Evolutionary conservation across 257 asterid genomes (phyloP).

Genomic region (Solanum etuberosum): DNA sequence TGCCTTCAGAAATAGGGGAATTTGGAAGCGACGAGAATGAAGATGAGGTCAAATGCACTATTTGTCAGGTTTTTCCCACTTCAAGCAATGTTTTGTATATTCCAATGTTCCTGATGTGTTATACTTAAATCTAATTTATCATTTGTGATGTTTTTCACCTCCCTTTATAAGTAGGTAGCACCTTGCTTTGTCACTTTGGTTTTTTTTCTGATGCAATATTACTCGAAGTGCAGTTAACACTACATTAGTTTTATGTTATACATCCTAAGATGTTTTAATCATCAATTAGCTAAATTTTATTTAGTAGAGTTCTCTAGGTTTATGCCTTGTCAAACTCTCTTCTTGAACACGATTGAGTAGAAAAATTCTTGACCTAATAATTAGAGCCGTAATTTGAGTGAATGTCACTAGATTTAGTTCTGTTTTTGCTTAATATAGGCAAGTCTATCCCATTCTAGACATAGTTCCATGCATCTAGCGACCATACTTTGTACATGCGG

Average conservation of each 20-base stretch:
- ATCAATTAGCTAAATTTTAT: background rate
- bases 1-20: constrained; percentile 11
- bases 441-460: background rate
- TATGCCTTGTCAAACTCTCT: background rate
- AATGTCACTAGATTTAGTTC: background rate
- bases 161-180: background rate
- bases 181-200: background rate
- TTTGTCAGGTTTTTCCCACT: constrained; percentile 62
- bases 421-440: background rate
- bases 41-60: constrained; percentile 60
- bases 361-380: background rate
- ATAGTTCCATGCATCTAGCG: background rate
- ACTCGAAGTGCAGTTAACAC: background rate
- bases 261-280: background rate
- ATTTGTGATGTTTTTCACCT: background rate
- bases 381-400: background rate
- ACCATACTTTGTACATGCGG: background rate
- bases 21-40: constrained; percentile 26
- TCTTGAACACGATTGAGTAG: background rate
- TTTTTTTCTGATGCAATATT: background rate
- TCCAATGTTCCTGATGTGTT: background rate
- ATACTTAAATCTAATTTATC: background rate
- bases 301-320: background rate
- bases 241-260: background rate
- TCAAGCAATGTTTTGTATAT: background rate